phyloP scores from a whole-genome alignment of 352 stramenopile genomes.

The Phytophthora macrochlamydospora region DNA sequence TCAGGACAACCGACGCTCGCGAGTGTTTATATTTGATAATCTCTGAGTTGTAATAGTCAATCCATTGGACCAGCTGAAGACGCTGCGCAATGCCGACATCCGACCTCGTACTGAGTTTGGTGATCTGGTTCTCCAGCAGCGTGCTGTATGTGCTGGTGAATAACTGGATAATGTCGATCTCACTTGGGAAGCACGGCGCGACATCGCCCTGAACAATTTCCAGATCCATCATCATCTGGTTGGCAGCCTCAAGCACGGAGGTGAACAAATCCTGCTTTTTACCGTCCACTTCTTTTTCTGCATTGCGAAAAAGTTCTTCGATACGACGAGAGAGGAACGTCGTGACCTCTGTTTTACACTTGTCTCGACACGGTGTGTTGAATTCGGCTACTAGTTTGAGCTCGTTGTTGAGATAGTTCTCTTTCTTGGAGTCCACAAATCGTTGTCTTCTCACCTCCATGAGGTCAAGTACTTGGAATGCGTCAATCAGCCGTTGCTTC shows the following conservation, averaged over 20 bases:
- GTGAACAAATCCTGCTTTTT: slow-evolving; percentile 70
- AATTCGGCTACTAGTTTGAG: slow-evolving; percentile 52
- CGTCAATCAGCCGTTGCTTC: slow-evolving; percentile 63
- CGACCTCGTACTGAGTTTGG: slow-evolving; percentile 53
- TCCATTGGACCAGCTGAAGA: slow-evolving; percentile 86
- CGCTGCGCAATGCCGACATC: slow-evolving; percentile 77
- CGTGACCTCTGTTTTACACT: slow-evolving; percentile 68
- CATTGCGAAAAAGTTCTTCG: slow-evolving; percentile 67
- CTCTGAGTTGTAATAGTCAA: slow-evolving; percentile 89
- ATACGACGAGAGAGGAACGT: slow-evolving; percentile 57
- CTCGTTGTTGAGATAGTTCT: slow-evolving; percentile 68
- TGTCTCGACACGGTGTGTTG: slow-evolving; percentile 49
- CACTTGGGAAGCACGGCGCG: slow-evolving; percentile 64
- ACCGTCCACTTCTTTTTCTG: slow-evolving; percentile 50
- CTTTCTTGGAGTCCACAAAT: slow-evolving; percentile 57
- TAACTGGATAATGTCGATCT: slow-evolving; percentile 84
- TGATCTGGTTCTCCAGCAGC: slow-evolving; percentile 73
- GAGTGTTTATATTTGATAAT: slow-evolving; percentile 87
- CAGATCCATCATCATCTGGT: slow-evolving; percentile 79
- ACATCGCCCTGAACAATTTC: slow-evolving; percentile 82
- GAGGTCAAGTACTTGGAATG: slow-evolving; percentile 77
- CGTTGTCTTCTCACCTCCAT: slow-evolving; percentile 72
- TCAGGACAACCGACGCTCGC: slow-evolving; percentile 66
- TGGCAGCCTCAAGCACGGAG: slow-evolving; percentile 62
- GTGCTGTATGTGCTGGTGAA: slow-evolving; percentile 83